Conservation (phyloP, 495 filamentous ascomycete species). For the Bacidia gigantensis region DNA sequence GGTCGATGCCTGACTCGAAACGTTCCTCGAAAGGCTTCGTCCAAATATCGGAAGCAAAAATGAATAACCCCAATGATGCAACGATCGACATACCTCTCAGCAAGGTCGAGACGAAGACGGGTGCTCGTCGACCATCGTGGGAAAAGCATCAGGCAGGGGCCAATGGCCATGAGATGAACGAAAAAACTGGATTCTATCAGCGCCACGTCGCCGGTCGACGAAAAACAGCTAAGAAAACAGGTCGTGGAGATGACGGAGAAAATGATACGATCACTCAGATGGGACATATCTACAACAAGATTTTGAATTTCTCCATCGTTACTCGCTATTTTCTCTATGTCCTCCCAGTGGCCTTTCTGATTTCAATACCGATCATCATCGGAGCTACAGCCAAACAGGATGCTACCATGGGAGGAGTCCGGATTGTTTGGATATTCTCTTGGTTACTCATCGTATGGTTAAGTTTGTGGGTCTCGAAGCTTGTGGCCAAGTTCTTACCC, state of each 20-base stretch:
- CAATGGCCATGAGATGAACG: slow-evolving; percentile 12
- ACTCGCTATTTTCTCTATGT: slow-evolving; percentile 87
- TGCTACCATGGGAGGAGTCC: slow-evolving; percentile 48
- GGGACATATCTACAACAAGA: slow-evolving; percentile 75
- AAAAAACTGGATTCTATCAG: slow-evolving; percentile 16
- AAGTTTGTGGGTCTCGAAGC: slow-evolving; percentile 73
- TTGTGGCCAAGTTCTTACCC: slow-evolving; percentile 67
- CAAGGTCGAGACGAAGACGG: slow-evolving; percentile 29
- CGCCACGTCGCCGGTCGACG: slow-evolving; percentile 46
- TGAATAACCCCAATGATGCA: slow-evolving; percentile 39
- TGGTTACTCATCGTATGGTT: slow-evolving; percentile 93
- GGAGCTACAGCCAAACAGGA: slow-evolving; percentile 40
- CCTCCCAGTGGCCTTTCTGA: slow-evolving; percentile 55
- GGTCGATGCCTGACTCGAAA: slow-evolving; percentile 14
- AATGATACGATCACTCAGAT: slow-evolving; percentile 55
- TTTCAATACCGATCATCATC: slow-evolving; percentile 72
- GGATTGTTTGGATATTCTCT: slow-evolving; percentile 64
- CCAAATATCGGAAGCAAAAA: slow-evolving; percentile 25
- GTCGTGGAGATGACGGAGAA: slow-evolving; percentile 46
- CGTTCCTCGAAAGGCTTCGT: slow-evolving; percentile 30
- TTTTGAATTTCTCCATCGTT: slow-evolving; percentile 71
- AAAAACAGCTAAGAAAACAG: slow-evolving; percentile 30
- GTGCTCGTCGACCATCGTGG: slow-evolving; percentile 26
- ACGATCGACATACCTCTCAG: slow-evolving; percentile 46
- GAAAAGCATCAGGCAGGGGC: slow-evolving; percentile 2